Evolutionary conservation across 305 asterid genomes (phyloP).

Genomic region (Ilex paraguariensis): DNA sequence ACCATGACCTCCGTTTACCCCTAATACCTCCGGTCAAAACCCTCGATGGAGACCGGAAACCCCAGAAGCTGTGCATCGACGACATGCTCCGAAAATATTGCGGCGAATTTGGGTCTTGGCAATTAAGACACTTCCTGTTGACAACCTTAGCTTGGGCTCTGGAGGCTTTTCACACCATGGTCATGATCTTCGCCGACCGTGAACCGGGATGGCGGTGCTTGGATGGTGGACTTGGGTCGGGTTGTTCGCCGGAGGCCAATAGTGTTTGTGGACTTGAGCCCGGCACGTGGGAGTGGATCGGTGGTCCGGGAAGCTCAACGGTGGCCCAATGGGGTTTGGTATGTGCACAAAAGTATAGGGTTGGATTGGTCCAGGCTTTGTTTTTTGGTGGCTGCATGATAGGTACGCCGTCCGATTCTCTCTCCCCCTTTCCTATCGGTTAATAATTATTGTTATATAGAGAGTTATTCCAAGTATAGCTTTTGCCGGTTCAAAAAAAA

Average conservation of each 20-base stretch:
- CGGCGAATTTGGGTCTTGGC: constrained; percentile 91
- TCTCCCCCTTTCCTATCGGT: not conserved
- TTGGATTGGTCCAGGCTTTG: constrained; percentile 77
- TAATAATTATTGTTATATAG: not conserved
- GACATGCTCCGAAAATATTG: constrained; percentile 60
- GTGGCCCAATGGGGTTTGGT: constrained; percentile 76
- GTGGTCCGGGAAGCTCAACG: constrained; percentile 59
- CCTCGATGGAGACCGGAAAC: not conserved
- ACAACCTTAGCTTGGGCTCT: constrained; percentile 86
- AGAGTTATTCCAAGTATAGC: not conserved
- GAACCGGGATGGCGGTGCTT: constrained; percentile 66
- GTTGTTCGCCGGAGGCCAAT: constrained; percentile 23
- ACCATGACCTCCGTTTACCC: constrained; percentile 35
- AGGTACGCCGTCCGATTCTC: constrained; percentile 31
- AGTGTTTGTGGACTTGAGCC: constrained; percentile 54
- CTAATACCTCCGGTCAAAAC: constrained; percentile 21
- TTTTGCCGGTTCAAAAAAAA: too few relatives aligned
- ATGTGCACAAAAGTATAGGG: constrained; percentile 76
- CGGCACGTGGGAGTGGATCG: constrained; percentile 80
- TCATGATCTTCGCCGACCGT: constrained; percentile 81
- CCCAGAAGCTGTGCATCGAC: constrained; percentile 56
- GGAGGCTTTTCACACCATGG: constrained; percentile 90
- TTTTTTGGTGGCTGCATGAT: constrained; percentile 90
- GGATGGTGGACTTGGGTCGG: constrained; percentile 15
- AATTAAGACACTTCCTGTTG: constrained; percentile 58